A percentile compares a stretch with the other conserved stretches of the same genome.
phyloP scores from a whole-genome alignment of 768 basidiomycete genomes.

The Termitomyces sp. region DNA sequence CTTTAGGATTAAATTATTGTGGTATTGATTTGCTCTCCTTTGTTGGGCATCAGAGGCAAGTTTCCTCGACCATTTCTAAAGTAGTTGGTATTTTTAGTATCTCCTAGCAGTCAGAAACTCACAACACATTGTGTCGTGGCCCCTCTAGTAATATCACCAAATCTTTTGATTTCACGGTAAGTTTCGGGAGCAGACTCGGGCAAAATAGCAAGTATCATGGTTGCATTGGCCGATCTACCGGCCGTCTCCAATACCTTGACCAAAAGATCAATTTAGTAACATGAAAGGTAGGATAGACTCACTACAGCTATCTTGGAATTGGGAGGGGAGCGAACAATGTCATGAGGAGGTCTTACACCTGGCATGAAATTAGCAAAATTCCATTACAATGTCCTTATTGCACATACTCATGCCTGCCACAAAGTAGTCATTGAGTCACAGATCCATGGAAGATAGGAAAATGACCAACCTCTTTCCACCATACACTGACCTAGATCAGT shows the following conservation, averaged over 20 bases:
- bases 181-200: constrained; percentile 27
- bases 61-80: constrained; percentile 29
- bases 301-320: constrained; percentile 2
- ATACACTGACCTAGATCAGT: constrained; percentile 23
- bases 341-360: constrained; percentile 11
- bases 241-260: constrained; percentile 14
- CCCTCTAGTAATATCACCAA: constrained; percentile 45
- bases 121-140: constrained; percentile 68
- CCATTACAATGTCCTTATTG: background rate
- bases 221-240: constrained; percentile 9
- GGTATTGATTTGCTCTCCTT: constrained; percentile 45
- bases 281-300: background rate
- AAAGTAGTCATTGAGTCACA: background rate
- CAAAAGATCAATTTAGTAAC: background rate
- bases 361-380: background rate
- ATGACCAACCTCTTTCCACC: constrained; percentile 23
- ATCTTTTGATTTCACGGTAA: constrained; percentile 31
- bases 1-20: constrained; percentile 64
- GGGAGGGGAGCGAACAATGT: constrained; percentile 8
- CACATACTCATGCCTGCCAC: constrained; percentile 20
- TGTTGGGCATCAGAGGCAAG: constrained; percentile 16
- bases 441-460: background rate
- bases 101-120: constrained; percentile 19
- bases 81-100: background rate
- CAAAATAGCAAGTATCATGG: constrained; percentile 29